A percentile compares a stretch with the other conserved stretches of the same genome.
Conservation (phyloP, 768 basidiomycete genomes). For the Sarcodon sp. region DNA sequence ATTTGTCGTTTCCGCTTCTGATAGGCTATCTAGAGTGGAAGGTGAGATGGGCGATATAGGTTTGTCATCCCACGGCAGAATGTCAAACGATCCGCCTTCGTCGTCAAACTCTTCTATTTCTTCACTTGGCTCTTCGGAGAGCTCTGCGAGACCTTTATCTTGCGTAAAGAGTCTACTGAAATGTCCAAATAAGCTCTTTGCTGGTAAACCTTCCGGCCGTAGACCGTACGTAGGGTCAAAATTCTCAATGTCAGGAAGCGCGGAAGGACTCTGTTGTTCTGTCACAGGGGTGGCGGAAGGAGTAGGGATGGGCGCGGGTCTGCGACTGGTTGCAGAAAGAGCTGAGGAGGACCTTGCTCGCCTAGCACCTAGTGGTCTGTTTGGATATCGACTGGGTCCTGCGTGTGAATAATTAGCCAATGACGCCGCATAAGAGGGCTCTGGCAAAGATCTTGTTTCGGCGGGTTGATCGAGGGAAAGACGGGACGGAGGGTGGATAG, state of each 20-base stretch:
- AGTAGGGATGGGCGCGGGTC: constrained; percentile 2
- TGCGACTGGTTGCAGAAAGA: constrained; percentile 10
- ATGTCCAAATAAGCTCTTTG: constrained; percentile 67
- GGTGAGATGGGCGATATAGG: constrained; percentile 25
- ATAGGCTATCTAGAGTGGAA: constrained; percentile 16
- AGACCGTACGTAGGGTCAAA: constrained; percentile 96
- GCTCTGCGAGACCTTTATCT: constrained; percentile 58
- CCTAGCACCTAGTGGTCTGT: constrained; percentile 1
- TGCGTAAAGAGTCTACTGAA: constrained; percentile 65
- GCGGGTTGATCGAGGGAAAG: constrained; percentile 1
- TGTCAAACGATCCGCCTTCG: constrained; percentile 39
- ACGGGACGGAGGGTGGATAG: constrained; percentile 13
- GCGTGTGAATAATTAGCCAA: constrained; percentile 6
- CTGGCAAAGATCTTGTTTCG: constrained; percentile 9
- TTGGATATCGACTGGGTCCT: constrained; percentile 1
- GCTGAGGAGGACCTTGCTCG: constrained; percentile 11
- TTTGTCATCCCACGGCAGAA: constrained; percentile 60
- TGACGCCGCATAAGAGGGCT: constrained; percentile 7
- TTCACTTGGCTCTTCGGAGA: constrained; percentile 49
- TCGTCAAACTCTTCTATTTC: constrained; percentile 32
- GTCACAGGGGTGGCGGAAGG: constrained; percentile 8
- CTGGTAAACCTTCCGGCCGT: constrained; percentile 81
- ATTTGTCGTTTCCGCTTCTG: constrained; percentile 17
- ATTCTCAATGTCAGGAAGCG: constrained; percentile 62
- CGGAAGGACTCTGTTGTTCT: constrained; percentile 14